Evolutionary conservation across 2,329 filamentous ascomycete genomes (phyloP).

Genomic region (Cladophialophora yegresii): DNA sequence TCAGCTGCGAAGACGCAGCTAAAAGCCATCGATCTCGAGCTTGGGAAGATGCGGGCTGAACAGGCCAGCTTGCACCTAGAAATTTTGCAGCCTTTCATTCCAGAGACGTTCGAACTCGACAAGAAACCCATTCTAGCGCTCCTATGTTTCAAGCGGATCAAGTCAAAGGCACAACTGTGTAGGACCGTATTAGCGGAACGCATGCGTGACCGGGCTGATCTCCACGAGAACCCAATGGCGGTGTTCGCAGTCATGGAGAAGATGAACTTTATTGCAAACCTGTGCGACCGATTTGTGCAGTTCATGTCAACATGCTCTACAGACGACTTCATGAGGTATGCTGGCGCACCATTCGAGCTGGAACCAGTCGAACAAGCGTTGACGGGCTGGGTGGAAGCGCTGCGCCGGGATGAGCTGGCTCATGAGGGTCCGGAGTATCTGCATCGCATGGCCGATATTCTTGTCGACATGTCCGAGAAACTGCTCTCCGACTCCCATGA

Average conservation of each 20-base stretch:
- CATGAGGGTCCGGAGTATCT: conserved; percentile 78
- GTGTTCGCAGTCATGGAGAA: conserved; percentile 82
- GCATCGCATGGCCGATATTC: conserved; percentile 78
- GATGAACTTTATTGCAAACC: conserved; percentile 77
- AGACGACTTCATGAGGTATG: conserved; percentile 75
- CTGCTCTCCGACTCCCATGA: conserved; percentile 70
- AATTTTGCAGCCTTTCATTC: conserved; percentile 86
- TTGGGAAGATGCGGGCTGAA: conserved; percentile 81
- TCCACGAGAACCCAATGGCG: conserved; percentile 74
- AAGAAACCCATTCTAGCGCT: conserved; percentile 85
- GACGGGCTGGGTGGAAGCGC: conserved; percentile 81
- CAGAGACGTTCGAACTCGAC: conserved; percentile 77
- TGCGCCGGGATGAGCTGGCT: conserved; percentile 82
- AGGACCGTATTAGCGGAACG: conserved; percentile 77
- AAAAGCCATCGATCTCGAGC: conserved; percentile 89
- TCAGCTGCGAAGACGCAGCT: conserved; percentile 89
- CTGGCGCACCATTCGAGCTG: conserved; percentile 79
- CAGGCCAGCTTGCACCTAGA: conserved; percentile 84
- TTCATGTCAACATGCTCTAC: conserved; percentile 77
- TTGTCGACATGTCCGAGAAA: conserved; percentile 82
- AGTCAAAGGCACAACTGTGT: conserved; percentile 82
- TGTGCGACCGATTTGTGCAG: conserved; percentile 61
- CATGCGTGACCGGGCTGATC: conserved; percentile 66
- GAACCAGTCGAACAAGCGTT: conserved; percentile 88
- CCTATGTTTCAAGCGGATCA: conserved; percentile 81